These are phyloP conservation scores for Colletotrichum ledebouriae DNA, from an alignment of 2,329 filamentous ascomycete species.

Conservation along the genomic window DNA sequence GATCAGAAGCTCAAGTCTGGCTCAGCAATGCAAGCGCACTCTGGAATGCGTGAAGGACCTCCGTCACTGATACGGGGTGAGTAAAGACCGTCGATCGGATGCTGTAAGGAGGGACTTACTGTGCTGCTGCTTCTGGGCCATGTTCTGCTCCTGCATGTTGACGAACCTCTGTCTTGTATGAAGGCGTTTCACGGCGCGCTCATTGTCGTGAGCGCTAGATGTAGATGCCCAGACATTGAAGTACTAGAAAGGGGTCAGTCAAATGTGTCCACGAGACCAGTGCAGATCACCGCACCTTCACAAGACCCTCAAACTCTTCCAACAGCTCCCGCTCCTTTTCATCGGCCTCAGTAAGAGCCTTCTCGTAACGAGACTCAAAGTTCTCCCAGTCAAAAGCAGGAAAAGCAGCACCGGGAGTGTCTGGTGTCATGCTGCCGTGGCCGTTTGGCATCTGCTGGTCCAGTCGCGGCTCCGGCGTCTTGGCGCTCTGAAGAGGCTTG, in stretches of 20 bases:
- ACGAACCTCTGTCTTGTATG: conserved; percentile 85
- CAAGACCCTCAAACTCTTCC: conserved; percentile 75
- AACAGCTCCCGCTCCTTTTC: conserved; percentile 74
- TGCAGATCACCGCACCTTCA: conserved; percentile 63
- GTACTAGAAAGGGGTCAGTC: conserved; percentile 65
- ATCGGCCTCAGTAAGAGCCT: conserved; percentile 73
- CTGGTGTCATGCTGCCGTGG: conserved; percentile 54
- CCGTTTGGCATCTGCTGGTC: conserved; percentile 50
- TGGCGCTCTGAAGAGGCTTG: conserved; percentile 44
- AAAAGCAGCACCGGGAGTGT: conserved; percentile 65
- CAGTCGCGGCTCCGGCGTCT: conserved; percentile 56
- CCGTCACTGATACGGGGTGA: conserved; percentile 56
- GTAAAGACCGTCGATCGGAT: conserved; percentile 9
- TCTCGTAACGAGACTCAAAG: conserved; percentile 78
- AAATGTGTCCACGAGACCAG: conserved; percentile 10
- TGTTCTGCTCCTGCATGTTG: conserved; percentile 76
- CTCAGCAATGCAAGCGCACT: conserved; percentile 70
- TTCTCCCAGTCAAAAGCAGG: conserved; percentile 80
- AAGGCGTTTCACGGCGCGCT: conserved; percentile 82
- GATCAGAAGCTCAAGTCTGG: conserved; percentile 14
- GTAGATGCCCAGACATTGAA: conserved; percentile 85
- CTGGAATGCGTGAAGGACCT: conserved; percentile 74
- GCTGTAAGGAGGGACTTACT: conserved; percentile 68
- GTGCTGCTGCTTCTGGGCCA: conserved; percentile 83
- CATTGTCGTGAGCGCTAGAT: conserved; percentile 79